Evolutionary conservation across 441 rosid genomes (phyloP), one percentile per base, ranked within the genome.

Genomic region (Gossypium aridum): DNA sequence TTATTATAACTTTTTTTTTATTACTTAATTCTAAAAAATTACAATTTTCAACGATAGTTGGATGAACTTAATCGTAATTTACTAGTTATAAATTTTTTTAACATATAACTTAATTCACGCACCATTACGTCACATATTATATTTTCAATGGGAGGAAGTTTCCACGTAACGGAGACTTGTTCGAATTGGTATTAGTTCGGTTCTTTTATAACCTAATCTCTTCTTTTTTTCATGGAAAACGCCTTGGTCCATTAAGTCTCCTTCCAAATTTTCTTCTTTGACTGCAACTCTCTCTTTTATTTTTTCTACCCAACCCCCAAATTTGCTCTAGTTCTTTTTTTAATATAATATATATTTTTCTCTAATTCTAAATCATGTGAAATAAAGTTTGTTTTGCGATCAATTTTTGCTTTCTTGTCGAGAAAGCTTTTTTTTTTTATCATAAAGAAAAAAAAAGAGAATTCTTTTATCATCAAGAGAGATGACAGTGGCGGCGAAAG

Each of bases 401-500:
- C 19, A 20, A 17, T 66, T 66, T 45, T 45, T 47, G 53, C 7
- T 65, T 20, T 65, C 13, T 45, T 13, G 17, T 20, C 22, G 10
- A 66, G 34, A 1, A 4, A 10, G 17, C 4, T 66, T 45, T 20
- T 20, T 65, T 5, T 65, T 43, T 20, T 20, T 1, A 57, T 78
- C 51, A 8, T n/a, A 34, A 64, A 64, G 13, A n/a, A 4, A 9
- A 4, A 9, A 26, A 34, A 7, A 9, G 10, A 60, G 7, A 60
- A 0, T 0, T n/a, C 14, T 63, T 34, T 63, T 63, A 7, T 39
- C 14, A 20, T 65, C 22, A 13, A 20, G 54, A 43, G 31, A 20
- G 26, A 65, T 69, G 26, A 80, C 65, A 0, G 28, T 25, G 26
- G 56, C 28, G 28, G 26, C 66, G 37, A 26, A 74, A 73, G 79